Evolutionary conservation across 2,329 filamentous ascomycete species (phyloP), one percentile per base, ranked within the genome.

Genomic region (Bretziella fagacearum): DNA sequence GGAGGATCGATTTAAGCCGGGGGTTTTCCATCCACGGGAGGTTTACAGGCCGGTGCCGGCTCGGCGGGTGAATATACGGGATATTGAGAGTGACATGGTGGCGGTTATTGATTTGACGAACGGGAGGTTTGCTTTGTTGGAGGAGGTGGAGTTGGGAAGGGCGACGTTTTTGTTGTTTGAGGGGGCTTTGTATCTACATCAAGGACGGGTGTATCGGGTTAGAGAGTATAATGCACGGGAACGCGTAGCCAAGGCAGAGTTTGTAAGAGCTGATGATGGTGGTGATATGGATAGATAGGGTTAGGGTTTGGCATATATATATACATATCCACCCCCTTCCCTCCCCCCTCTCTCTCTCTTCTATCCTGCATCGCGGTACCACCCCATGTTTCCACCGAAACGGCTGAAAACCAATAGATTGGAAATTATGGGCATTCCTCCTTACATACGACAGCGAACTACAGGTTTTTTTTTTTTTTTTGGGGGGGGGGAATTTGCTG

Each of bases 81-180:
- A 95, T 57, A 89, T 83, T 0, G 74, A 78, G 53, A 84, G 95
- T 51, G 79, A 84, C n/a, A 83, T 93, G 57, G 95, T 95, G 59
- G 89, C 91, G 20, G 83, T 98, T 44, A 75, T 98, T 45, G 85
- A 98, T 63, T 80, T 81, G 11, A 91, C 84, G 0, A 75, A 91
- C 54, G 79, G 79, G 22, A 75, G 76, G 47, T 96, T 96, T 58
- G 66, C 79, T 0, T 82, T 98, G 0, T 71, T 98, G 1, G 91
- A 98, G 65, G 87, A 96, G 62, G 72, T 98, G n/a, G 91, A 96
- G 62, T 84, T 86, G 1, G 91, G 83, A 1, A 77, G 91, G n/a
- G 89, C 89, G 1, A 89, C 85, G 54, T 96, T 94, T 62, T 94
- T 86, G 1, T 74, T 98, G 51, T 98, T 98, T 61, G 89, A 96